Evolutionary conservation across 495 filamentous ascomycete genomes (phyloP).

Genomic region (Neurospora intermedia): DNA sequence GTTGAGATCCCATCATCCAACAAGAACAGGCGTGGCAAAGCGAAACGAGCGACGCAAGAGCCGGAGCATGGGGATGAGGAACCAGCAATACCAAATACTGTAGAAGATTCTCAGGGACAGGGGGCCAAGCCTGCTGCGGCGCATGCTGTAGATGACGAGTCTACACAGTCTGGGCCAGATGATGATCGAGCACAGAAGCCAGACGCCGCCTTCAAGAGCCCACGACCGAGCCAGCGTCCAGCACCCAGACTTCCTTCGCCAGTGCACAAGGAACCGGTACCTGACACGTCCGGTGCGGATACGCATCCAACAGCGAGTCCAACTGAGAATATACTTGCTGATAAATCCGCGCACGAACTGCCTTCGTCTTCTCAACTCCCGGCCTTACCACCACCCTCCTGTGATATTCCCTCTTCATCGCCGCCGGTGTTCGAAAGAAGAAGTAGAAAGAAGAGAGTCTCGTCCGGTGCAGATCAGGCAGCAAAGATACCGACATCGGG

Average conservation of each 20-base stretch:
- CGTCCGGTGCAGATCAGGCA: not conserved
- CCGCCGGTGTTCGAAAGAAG: not conserved
- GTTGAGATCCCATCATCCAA: conserved; percentile 32
- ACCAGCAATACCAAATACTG: conserved; percentile 18
- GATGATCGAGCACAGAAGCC: conserved; percentile 4
- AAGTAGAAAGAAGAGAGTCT: not conserved
- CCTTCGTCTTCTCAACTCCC: not conserved
- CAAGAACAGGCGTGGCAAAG: conserved; percentile 9
- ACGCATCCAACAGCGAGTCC: conserved; percentile 34
- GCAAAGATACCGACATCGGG: not conserved
- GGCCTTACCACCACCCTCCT: not conserved
- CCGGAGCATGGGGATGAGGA: conserved; percentile 2
- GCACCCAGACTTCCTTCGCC: not conserved
- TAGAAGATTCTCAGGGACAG: conserved; percentile 22
- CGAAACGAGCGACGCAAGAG: conserved; percentile 13
- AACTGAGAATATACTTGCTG: not conserved
- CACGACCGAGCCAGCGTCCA: conserved; percentile 3
- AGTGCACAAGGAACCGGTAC: not conserved
- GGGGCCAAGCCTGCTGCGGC: conserved; percentile 1
- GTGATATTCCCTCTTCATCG: not conserved
- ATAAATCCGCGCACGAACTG: not conserved
- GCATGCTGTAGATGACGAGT: conserved; percentile 6
- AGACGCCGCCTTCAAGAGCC: conserved; percentile 2
- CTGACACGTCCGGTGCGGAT: conserved; percentile 12
- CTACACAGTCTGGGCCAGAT: conserved; percentile 14